Conservation (phyloP, 805 yeast species). For the Zygosaccharomyces pseudorouxii region DNA sequence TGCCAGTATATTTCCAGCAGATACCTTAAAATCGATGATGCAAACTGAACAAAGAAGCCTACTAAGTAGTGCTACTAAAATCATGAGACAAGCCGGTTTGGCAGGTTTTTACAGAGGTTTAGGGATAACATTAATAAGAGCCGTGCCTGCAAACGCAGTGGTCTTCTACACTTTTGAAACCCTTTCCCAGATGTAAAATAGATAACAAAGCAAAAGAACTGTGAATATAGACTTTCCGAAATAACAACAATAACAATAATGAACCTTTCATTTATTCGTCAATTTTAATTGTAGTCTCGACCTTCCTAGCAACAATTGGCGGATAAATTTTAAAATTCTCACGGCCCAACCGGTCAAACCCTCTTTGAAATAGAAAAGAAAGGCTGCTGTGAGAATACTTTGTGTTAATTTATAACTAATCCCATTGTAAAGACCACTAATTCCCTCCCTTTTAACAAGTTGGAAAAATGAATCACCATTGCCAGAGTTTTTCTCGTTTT, state of each 20-base stretch:
- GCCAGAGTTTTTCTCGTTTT: constrained; percentile 35
- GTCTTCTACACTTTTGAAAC: constrained; percentile 78
- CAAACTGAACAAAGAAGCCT: constrained; percentile 43
- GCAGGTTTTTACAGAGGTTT: constrained; percentile 77
- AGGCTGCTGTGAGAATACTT: constrained; percentile 83
- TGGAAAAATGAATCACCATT: constrained; percentile 38
- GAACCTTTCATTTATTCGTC: neutral
- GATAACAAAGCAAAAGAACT: neutral
- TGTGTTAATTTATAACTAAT: constrained; percentile 74
- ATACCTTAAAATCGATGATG: constrained; percentile 81
- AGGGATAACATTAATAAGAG: constrained; percentile 73
- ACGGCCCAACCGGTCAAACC: constrained; percentile 63
- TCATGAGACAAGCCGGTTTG: constrained; percentile 55
- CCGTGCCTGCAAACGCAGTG: constrained; percentile 86
- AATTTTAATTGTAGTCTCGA: neutral
- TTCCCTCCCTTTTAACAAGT: constrained; percentile 66
- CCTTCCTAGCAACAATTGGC: constrained; percentile 8
- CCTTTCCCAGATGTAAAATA: constrained; percentile 20
- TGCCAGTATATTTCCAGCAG: constrained; percentile 78
- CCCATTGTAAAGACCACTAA: constrained; percentile 76
- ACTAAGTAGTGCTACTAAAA: constrained; percentile 43
- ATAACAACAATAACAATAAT: neutral
- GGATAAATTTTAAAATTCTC: constrained; percentile 43
- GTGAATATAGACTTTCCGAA: neutral
- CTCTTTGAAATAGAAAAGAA: constrained; percentile 86